phyloP scores from a whole-genome alignment of 768 basidiomycete genomes.

The Pleurotus sapidus region DNA sequence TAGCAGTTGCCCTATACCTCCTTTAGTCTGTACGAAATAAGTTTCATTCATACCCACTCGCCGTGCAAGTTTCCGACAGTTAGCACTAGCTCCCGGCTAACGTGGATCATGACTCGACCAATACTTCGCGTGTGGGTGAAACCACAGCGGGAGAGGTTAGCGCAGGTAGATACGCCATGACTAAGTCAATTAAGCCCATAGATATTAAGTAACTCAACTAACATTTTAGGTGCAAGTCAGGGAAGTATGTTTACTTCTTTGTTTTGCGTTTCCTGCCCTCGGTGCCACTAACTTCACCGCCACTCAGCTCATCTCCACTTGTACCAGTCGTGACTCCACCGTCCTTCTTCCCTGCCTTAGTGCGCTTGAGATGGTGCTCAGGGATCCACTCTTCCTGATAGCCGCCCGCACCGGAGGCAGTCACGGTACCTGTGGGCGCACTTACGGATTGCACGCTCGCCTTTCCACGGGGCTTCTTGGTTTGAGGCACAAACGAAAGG shows the following conservation, averaged over 20 bases:
- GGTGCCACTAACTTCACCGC: slow-evolving; percentile 59
- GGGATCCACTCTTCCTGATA: slow-evolving; percentile 93
- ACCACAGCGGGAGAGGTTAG: too few relatives aligned
- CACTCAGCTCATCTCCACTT: slow-evolving; percentile 68
- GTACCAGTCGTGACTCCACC: slow-evolving; percentile 38
- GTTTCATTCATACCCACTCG: too few relatives aligned
- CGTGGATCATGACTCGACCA: too few relatives aligned
- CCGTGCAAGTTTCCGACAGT: too few relatives aligned
- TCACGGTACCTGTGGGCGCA: slow-evolving; percentile 53
- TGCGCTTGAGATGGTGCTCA: slow-evolving; percentile 79
- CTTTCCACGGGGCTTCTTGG: slow-evolving; percentile 54
- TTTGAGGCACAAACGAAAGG: slow-evolving; percentile 58
- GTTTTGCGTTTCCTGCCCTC: slow-evolving; percentile 59
- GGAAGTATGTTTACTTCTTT: slow-evolving; percentile 31
- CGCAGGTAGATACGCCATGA: too few relatives aligned
- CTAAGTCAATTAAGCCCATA: too few relatives aligned
- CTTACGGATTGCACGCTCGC: slow-evolving; percentile 45
- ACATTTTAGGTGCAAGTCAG: too few relatives aligned
- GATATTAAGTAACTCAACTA: too few relatives aligned
- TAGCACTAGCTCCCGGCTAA: too few relatives aligned
- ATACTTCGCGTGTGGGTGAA: too few relatives aligned
- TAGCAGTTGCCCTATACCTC: too few relatives aligned
- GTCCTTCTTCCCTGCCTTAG: slow-evolving; percentile 49
- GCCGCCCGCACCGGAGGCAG: slow-evolving; percentile 63
- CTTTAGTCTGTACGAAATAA: too few relatives aligned